These are phyloP conservation scores for Fusarium illudens DNA, from an alignment of 2,329 filamentous ascomycete species.

Conservation along the genomic window DNA sequence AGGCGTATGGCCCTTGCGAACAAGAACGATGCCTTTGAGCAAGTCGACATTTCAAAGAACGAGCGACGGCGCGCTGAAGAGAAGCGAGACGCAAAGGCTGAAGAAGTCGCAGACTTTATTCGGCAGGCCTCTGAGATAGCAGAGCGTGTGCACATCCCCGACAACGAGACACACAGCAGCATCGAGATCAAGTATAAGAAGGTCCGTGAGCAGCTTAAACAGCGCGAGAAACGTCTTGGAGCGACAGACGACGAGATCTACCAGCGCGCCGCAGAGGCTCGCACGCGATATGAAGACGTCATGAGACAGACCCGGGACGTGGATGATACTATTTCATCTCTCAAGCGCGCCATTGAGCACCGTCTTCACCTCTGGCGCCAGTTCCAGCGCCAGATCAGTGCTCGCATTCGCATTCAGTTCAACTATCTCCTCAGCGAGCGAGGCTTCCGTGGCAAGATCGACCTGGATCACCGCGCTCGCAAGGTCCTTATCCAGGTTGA, in stretches of 20 bases:
- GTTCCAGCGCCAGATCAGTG: conserved; percentile 86
- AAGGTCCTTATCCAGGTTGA: conserved; percentile 81
- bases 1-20: conserved; percentile 63
- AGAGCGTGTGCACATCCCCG: conserved; percentile 67
- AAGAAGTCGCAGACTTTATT: conserved; percentile 62
- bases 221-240: conserved; percentile 66
- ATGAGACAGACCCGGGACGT: conserved; percentile 52
- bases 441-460: conserved; percentile 83
- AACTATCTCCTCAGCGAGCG: conserved; percentile 88
- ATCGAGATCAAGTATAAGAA: conserved; percentile 63
- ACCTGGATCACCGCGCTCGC: conserved; percentile 78
- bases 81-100: conserved; percentile 57
- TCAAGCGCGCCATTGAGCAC: conserved; percentile 69
- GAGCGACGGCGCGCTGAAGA: conserved; percentile 56
- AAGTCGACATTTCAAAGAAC: conserved; percentile 57
- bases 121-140: conserved; percentile 61
- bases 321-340: conserved; percentile 51
- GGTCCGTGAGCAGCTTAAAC: conserved; percentile 66
- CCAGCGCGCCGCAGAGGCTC: conserved; percentile 54
- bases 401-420: conserved; percentile 86
- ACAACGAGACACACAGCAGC: conserved; percentile 68
- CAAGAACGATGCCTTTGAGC: conserved; percentile 69
- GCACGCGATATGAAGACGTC: conserved; percentile 54
- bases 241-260: conserved; percentile 72
- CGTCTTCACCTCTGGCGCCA: conserved; percentile 79